Conservation (phyloP, 371 early-diverging fungal species). For the Umbelopsis sp. region DNA sequence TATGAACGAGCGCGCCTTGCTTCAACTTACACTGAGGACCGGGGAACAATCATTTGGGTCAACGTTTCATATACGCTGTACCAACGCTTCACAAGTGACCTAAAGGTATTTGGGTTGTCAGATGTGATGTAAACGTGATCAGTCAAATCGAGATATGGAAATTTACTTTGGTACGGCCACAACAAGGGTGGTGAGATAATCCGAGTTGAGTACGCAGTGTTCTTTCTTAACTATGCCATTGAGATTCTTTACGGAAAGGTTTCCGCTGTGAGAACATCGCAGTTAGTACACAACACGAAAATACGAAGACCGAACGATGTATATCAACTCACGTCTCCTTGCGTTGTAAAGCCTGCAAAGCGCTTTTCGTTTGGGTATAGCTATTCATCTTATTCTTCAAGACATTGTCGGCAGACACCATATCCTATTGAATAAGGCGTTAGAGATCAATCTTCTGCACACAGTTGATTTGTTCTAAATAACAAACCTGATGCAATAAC, state of each 20-base stretch:
- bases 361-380: slow-evolving; percentile 83
- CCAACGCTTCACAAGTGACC: slow-evolving; percentile 81
- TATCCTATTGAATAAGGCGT: slow-evolving; percentile 60
- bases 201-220: slow-evolving; percentile 89
- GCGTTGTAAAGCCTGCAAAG: slow-evolving; percentile 77
- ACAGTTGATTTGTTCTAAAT: too few species aligned
- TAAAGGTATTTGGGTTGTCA: slow-evolving; percentile 22
- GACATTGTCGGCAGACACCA: slow-evolving; percentile 78
- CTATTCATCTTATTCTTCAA: slow-evolving; percentile 86
- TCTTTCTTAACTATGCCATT: slow-evolving; percentile 90
- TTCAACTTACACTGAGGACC: slow-evolving; percentile 80
- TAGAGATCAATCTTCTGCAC: too few species aligned
- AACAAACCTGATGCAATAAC: slow-evolving; percentile 56
- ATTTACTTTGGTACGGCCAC: slow-evolving; percentile 94
- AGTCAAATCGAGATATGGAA: background rate
- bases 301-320: background rate
- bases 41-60: slow-evolving; percentile 93
- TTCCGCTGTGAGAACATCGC: slow-evolving; percentile 68
- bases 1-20: background rate
- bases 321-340: slow-evolving; percentile 69
- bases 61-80: slow-evolving; percentile 83
- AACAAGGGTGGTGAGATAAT: slow-evolving; percentile 87
- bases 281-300: background rate
- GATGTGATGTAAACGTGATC: background rate
- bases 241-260: slow-evolving; percentile 85